Conservation (phyloP, 176 grass and related monocot species). For the Oryza coarctata region DNA sequence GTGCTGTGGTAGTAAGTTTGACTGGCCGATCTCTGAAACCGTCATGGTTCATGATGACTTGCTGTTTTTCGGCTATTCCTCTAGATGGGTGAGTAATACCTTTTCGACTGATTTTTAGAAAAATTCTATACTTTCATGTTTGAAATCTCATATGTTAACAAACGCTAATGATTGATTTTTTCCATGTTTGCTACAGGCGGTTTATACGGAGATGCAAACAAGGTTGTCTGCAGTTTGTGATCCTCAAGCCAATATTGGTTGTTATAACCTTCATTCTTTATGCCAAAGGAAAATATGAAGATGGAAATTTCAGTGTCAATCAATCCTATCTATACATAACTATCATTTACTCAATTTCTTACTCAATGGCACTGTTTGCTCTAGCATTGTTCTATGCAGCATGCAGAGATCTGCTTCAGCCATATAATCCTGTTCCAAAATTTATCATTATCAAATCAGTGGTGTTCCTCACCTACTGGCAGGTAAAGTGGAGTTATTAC, state of each 20-base stretch:
- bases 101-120: not conserved
- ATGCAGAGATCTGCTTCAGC: constrained; percentile 74
- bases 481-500: constrained; percentile 46
- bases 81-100: constrained; percentile 62
- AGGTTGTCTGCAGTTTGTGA: constrained; percentile 84
- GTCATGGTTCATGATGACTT: constrained; percentile 82
- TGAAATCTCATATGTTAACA: not conserved
- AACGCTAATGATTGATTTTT: not conserved
- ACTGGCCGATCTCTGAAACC: constrained; percentile 70
- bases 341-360: constrained; percentile 77
- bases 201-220: constrained; percentile 90
- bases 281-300: constrained; percentile 74
- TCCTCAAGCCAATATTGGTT: constrained; percentile 83
- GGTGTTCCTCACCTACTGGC: constrained; percentile 91
- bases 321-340: constrained; percentile 87
- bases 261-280: constrained; percentile 86
- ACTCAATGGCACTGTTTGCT: constrained; percentile 73
- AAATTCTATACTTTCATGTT: not conserved
- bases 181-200: constrained; percentile 47
- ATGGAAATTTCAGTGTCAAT: constrained; percentile 81
- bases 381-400: constrained; percentile 81
- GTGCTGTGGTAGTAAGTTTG: constrained; percentile 71
- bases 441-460: constrained; percentile 92
- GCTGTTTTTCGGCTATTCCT: constrained; percentile 76
- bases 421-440: constrained; percentile 85